Percentiles rank a stretch among this genome's conserved stretches.
These are phyloP conservation scores for Lepidium campestre DNA, from an alignment of 441 rosid species.

Conservation along the genomic window DNA sequence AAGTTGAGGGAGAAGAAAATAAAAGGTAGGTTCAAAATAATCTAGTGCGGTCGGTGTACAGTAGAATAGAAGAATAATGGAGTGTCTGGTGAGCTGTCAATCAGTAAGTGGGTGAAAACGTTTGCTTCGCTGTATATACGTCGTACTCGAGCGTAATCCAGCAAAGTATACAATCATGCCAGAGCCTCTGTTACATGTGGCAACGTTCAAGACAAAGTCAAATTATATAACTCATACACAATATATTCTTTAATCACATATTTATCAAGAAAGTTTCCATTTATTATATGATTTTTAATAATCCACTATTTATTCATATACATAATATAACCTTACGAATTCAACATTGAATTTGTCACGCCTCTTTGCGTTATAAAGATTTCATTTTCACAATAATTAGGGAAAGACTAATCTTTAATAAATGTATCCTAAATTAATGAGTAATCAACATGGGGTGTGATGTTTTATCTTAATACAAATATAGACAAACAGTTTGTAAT, in stretches of 20 bases:
- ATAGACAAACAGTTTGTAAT: neutral
- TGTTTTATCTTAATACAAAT: neutral
- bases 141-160: conserved; percentile 25
- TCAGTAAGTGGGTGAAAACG: conserved; percentile 19
- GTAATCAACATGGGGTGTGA: neutral
- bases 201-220: conserved; percentile 21
- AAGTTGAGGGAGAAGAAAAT: neutral
- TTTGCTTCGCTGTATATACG: conserved; percentile 25
- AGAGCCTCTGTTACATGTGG: conserved; percentile 26
- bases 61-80: neutral
- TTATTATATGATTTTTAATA: neutral
- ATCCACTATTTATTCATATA: conserved; percentile 2
- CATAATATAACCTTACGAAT: neutral
- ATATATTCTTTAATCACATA: neutral
- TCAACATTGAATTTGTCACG: conserved; percentile 20
- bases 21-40: neutral
- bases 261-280: neutral
- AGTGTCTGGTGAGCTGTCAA: conserved; percentile 25
- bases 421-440: neutral
- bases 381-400: neutral
- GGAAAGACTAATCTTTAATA: neutral
- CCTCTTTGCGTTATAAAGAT: conserved; percentile 1
- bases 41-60: neutral
- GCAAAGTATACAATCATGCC: conserved; percentile 30
- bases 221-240: conserved; percentile 5